Evolutionary conservation across 192 early-diverging fungal species (phyloP).

Genomic region (Gaertneriomyces semiglobifer): DNA sequence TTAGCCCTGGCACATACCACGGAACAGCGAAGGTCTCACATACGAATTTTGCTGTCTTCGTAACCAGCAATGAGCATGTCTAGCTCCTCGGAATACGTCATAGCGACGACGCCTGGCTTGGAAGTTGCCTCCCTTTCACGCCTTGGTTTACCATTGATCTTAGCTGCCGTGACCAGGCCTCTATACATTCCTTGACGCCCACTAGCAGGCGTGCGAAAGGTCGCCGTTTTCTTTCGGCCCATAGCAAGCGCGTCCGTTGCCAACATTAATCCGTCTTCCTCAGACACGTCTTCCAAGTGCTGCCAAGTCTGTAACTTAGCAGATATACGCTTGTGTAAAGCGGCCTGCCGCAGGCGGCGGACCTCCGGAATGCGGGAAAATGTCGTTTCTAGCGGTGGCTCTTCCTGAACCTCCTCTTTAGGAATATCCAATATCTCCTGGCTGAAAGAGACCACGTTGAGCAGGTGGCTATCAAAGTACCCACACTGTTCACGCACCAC

Average conservation of each 20-base stretch:
- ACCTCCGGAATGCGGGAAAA: constrained; percentile 40
- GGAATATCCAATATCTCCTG: constrained; percentile 46
- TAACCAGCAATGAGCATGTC: constrained; percentile 54
- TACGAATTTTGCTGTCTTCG: constrained; percentile 53
- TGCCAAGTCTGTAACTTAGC: constrained; percentile 42
- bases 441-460: constrained; percentile 19
- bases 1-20: not conserved
- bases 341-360: constrained; percentile 43
- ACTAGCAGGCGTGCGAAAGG: not conserved
- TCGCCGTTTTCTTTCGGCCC: constrained; percentile 25
- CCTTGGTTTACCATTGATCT: not conserved
- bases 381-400: constrained; percentile 20
- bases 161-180: constrained; percentile 5
- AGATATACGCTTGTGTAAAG: constrained; percentile 37
- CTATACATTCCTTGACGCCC: constrained; percentile 8
- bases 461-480: constrained; percentile 9
- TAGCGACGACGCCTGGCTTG: constrained; percentile 37
- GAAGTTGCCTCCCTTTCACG: not conserved
- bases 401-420: constrained; percentile 45
- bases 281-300: constrained; percentile 33
- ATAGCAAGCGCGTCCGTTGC: constrained; percentile 22
- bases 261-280: constrained; percentile 29
- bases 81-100: constrained; percentile 57
- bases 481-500: not conserved
- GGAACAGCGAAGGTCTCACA: constrained; percentile 8